Evolutionary conservation across 2,329 filamentous ascomycete genomes (phyloP).

Genomic region (Coniochaeta ligniaria): DNA sequence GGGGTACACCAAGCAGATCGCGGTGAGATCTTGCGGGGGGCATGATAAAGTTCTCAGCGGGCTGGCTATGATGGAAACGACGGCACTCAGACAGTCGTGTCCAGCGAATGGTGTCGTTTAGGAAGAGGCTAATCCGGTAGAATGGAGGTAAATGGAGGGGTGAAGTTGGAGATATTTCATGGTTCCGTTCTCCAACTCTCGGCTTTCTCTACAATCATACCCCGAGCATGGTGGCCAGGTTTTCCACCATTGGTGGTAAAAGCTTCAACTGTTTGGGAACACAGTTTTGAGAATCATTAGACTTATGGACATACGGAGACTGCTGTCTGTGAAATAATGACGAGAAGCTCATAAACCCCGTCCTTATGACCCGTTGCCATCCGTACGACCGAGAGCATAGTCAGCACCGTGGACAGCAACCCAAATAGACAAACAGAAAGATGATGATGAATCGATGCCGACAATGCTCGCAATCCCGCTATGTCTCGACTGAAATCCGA

Average conservation of each 20-base stretch:
- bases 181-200: not conserved
- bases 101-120: not conserved
- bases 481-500: too few relatives aligned
- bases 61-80: not conserved
- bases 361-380: too few relatives aligned
- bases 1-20: not conserved
- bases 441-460: not conserved
- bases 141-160: not conserved
- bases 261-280: not conserved
- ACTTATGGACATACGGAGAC: too few relatives aligned
- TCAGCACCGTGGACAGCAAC: not conserved
- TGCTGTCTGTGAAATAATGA: not conserved
- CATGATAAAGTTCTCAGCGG: not conserved
- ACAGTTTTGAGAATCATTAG: too few relatives aligned
- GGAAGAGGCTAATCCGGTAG: not conserved
- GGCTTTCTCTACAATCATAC: conserved; percentile 1
- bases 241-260: not conserved
- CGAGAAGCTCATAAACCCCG: too few relatives aligned
- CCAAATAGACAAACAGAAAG: not conserved
- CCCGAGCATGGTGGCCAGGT: not conserved
- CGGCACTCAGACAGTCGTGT: not conserved
- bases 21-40: not conserved
- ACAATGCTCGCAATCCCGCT: too few relatives aligned
- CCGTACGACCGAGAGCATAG: not conserved
- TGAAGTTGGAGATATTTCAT: not conserved